Base-by-base conservation (phyloP, 441 rosid species). In the Kokia cookei region DNA sequence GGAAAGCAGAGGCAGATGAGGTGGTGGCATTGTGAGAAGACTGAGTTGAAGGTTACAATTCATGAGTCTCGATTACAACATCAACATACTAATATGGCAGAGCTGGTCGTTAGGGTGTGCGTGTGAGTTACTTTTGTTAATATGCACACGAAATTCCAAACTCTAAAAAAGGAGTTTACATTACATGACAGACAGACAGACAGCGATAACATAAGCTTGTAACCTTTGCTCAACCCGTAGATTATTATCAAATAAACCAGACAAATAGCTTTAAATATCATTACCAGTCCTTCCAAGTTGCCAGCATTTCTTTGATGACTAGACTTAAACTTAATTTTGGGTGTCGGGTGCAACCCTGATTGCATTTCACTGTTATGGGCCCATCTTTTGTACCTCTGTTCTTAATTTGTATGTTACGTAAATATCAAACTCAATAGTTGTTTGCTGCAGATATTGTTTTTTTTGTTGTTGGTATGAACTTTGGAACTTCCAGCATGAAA, bases 41-140 rank as follows among this genome's bases (percentile, higher is more conserved):
- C 59, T 73, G 81, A 54, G 58, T 59, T 67, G 81, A 78, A 47
- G 13, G 74, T 22, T 72, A 74, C 78, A 65, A 57, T 58, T 75
- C 79, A 63, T 65, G 13, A 69, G 29, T 45, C 71, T 54, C 47
- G 58, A 76, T 53, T 24, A 57, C 58, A 57, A 55, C 60, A 10
- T 12, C 17, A 63, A 51, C 43, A 65, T 15, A 65, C 53, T 54
- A 57, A 57, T 73, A 72, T 55, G 75, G 67, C n/a, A 10, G 51
- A 40, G 17, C 12, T 26, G 37, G 45, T 27, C 32, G 29, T 75
- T 48, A 53, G 8, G 53, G 47, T 17, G 2, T 45, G 63, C 55
- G 42, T 67, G 59, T 67, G 71, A 22, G 60, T 55, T 55, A 19
- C 58, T 48, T 13, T 14, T 26, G 53, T 60, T 9, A 67, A 75